Base-by-base conservation (phyloP, 805 yeast genomes). In the Cyberlindnera suaveolens region DNA sequence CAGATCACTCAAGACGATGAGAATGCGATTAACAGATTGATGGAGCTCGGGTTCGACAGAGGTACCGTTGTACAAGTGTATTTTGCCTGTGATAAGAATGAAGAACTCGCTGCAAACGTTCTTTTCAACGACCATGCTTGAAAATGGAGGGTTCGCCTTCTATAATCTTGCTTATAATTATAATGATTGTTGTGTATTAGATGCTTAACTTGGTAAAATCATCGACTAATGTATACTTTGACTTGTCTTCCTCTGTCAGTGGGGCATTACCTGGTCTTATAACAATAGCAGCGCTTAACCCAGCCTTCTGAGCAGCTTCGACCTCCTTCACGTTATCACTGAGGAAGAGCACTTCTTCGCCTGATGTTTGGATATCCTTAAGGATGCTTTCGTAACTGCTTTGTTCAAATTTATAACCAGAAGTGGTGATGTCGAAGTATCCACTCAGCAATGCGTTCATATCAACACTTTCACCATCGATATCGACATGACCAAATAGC, bases 31-130 rank as follows among this genome's bases (percentile, higher is more conserved):
- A 74, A 75, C 49, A 78, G 99, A 61, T 74, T 93, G 51, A 84
- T 95, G 63, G 97, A 85, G 64, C 73, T 93, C 51, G 99, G 99
- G 0, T 93, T 93, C 57, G 96, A 88, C 52, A 77, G 96, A 53
- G 75, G 82, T 53, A 70, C 84, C 44, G 99, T 86, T 36, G 78
- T 89, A 47, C 96, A 90, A 69, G 96, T 95, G 27, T 93, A 87
- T 68, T 82, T 93, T 74, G 98, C 98, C 34, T 93, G 99, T 66
- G 99, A 93, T 59, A 91, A 89, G 68, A 88, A 93, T 66, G 99
- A 93, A 69, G 96, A 91, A 70, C 77, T 87, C 57, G 89, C 99
- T 35, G 99, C 98, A 18, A 93, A 93, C 68, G 78, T 88, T 59
- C 72, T 93, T 54, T 85, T 93, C 58, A 75, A 74, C 58, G 82